Evolutionary conservation across 1,284 basidiomycete genomes (phyloP).

Genomic region (Ceratobasidium papillatum): DNA sequence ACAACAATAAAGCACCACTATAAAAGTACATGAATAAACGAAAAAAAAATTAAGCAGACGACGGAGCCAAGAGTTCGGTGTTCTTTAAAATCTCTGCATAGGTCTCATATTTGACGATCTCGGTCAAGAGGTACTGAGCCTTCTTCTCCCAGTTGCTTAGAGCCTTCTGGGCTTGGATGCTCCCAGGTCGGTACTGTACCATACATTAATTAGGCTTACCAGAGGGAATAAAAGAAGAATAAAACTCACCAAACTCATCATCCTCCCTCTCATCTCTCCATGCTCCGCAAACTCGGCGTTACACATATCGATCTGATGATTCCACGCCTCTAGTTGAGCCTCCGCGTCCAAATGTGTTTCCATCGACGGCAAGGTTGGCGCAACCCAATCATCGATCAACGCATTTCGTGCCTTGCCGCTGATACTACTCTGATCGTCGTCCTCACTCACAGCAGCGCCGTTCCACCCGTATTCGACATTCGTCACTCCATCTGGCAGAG

Average conservation of each 20-base stretch:
- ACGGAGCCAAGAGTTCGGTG: constrained; percentile 3
- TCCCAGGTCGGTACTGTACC: constrained; percentile 32
- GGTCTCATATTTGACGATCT: constrained; percentile 39
- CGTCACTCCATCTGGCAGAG: constrained; percentile 32
- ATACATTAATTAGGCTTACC: background rate
- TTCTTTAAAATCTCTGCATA: constrained; percentile 35
- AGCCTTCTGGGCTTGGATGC: constrained; percentile 36
- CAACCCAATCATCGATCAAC: constrained; percentile 38
- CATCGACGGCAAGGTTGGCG: constrained; percentile 1
- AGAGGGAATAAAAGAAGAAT: background rate
- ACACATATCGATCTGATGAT: constrained; percentile 26
- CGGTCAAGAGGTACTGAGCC: constrained; percentile 30
- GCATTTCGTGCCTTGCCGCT: background rate
- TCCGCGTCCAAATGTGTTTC: constrained; percentile 20
- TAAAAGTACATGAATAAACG: constrained; percentile 24
- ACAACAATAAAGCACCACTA: background rate
- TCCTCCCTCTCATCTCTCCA: constrained; percentile 33
- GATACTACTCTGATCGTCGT: constrained; percentile 30
- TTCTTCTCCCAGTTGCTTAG: constrained; percentile 39
- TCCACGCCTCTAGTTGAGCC: constrained; percentile 23
- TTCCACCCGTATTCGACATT: constrained; percentile 40
- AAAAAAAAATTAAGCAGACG: constrained; percentile 9
- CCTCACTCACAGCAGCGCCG: constrained; percentile 1
- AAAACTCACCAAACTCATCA: constrained; percentile 38
- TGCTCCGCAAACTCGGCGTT: constrained; percentile 31